Base-by-base conservation (phyloP, 805 yeast genomes). In the Zygoascus bituminiphila region DNA sequence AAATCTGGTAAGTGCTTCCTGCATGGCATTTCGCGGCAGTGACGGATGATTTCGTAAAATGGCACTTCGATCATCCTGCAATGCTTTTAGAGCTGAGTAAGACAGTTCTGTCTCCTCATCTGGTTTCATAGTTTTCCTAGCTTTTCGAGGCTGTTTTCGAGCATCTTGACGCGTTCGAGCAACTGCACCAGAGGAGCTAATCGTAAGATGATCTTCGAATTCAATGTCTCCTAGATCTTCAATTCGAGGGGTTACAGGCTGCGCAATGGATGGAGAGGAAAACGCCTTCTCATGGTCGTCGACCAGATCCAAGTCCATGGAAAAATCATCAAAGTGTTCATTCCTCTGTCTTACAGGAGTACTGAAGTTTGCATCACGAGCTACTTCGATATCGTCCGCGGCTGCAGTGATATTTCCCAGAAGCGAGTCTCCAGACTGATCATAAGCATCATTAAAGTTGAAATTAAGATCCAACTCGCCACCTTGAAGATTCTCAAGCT, bases 381-480 rank as follows among this genome's bases (percentile, higher is more conserved):
- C 37, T 14, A 39, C 35, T 17, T 31, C 51, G 19, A 29, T 24
- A 14, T 45, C 47, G 4, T 45, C 45, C 1, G 39, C 14, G 39
- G 14, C 17, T 5, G 39, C 39, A 4, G 17, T 29, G 23, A 24
- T 22, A 9, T 36, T 36, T 12, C 39, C 22, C 20, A 36, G 39
- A 7, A 36, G 22, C 4, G 39, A 36, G 22, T 36, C 39, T 29
- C 48, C 37, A 26, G 41, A 73, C 22, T 51, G 43, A 33, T 37
- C 55, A 42, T 44, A 53, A 12, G 49, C 55, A 26, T 51, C 58
- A 10, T 69, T 75, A 38, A 70, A 62, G 45, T 72, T 77, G 42
- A 81, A 67, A 56, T 79, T 81, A 41, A 81, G 68, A 23, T 76
- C 81, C 48, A 78, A 65, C 48, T 77, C 82, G 10, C 60, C 62